A percentile compares a stretch with the other conserved stretches of the same genome.
Conservation (phyloP, 306 rosid genomes). For the Oxytropis ochrocephala region DNA sequence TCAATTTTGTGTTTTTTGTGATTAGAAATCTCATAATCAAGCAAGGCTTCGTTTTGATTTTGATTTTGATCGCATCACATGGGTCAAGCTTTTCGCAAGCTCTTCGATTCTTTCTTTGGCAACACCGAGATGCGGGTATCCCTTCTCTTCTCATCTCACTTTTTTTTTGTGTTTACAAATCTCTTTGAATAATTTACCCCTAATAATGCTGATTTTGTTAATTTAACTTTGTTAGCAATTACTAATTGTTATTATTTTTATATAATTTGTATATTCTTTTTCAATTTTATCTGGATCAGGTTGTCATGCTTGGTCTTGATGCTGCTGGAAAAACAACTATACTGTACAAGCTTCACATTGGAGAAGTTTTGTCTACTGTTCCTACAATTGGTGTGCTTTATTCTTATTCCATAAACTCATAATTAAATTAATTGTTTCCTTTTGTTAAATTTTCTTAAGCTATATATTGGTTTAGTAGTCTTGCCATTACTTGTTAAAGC, state of each 20-base stretch:
- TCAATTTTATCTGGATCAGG: conserved; percentile 43
- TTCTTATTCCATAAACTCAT: not conserved
- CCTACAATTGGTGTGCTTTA: conserved; percentile 80
- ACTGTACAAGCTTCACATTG: conserved; percentile 87
- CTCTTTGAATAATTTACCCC: not conserved
- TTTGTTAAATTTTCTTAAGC: not conserved
- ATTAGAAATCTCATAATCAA: not conserved
- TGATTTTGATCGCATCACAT: conserved; percentile 28
- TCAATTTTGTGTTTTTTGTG: not conserved
- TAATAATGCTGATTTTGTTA: not conserved
- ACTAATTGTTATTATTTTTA: not conserved
- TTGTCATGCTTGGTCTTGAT: conserved; percentile 95
- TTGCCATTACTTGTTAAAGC: not conserved
- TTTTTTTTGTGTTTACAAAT: not conserved
- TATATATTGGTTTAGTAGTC: not conserved
- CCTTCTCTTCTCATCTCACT: not conserved
- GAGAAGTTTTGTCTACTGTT: conserved; percentile 92
- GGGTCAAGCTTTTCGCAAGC: conserved; percentile 60
- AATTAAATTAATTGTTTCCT: not conserved
- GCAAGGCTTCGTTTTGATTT: not conserved
- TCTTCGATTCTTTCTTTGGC: conserved; percentile 49
- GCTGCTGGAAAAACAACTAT: conserved; percentile 97
- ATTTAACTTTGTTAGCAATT: not conserved
- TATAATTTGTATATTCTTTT: not conserved
- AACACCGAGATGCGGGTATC: conserved; percentile 49